Percentiles rank a stretch among this genome's conserved stretches.
Evolutionary conservation across 768 basidiomycete genomes (phyloP).

Genomic region (Scleroderma bovista): DNA sequence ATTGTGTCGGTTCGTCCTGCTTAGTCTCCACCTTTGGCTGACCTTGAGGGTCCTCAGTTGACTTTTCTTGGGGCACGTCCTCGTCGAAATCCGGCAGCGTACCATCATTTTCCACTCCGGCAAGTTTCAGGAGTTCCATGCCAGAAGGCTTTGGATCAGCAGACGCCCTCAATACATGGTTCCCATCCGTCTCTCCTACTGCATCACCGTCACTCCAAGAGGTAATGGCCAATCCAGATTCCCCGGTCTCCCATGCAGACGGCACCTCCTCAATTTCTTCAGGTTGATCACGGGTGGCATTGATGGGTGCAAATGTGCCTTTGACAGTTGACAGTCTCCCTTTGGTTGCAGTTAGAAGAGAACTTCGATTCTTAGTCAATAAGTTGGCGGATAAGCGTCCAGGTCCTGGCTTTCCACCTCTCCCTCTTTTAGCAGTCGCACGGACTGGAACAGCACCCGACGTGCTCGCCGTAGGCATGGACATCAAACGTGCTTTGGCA

Average conservation of each 20-base stretch:
- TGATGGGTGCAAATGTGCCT: constrained; percentile 31
- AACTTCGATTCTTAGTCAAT: constrained; percentile 38
- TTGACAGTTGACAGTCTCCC: constrained; percentile 48
- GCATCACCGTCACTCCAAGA: constrained; percentile 18
- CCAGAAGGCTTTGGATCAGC: constrained; percentile 28
- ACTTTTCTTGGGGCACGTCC: constrained; percentile 18
- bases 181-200: constrained; percentile 3
- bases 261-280: constrained; percentile 16
- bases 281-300: constrained; percentile 11
- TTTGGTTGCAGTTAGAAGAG: constrained; percentile 49
- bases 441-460: constrained; percentile 9
- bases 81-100: constrained; percentile 57
- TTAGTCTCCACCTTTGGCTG: background rate
- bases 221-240: constrained; percentile 5
- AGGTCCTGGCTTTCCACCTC: constrained; percentile 39
- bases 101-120: constrained; percentile 39
- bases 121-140: constrained; percentile 44
- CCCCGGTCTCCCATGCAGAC: background rate
- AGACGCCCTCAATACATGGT: constrained; percentile 3
- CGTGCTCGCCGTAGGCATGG: constrained; percentile 7
- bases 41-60: constrained; percentile 4
- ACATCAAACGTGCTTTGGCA: constrained; percentile 44
- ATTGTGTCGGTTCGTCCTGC: constrained; percentile 3
- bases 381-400: constrained; percentile 46
- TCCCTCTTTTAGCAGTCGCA: constrained; percentile 9